Evolutionary conservation across 208 protist genomes (phyloP).

Genomic region (Acanthamoeba healyi): DNA sequence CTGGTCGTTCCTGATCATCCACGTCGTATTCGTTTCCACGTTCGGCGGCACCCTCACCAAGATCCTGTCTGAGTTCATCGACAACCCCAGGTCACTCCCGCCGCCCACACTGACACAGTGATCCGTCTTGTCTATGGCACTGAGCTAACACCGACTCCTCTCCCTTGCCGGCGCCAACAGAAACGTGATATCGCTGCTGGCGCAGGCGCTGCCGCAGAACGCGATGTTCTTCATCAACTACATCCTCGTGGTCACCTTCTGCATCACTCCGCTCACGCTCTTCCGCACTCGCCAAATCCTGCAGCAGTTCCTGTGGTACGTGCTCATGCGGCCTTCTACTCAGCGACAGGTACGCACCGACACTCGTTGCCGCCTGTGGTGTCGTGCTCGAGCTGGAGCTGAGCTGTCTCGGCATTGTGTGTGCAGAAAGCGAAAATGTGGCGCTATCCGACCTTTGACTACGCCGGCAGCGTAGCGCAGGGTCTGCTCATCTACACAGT

Average conservation of each 20-base stretch:
- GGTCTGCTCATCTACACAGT: constrained; percentile 47
- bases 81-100: constrained; percentile 19
- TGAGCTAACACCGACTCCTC: too few relatives aligned
- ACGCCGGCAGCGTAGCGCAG: constrained; percentile 9
- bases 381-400: too few relatives aligned
- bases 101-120: too few relatives aligned
- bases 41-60: constrained; percentile 41
- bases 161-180: background rate
- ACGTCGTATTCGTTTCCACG: constrained; percentile 57
- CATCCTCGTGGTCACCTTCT: constrained; percentile 44
- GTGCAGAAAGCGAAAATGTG: constrained; percentile 13
- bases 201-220: constrained; percentile 23
- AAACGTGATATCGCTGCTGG: constrained; percentile 5
- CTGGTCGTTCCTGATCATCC: constrained; percentile 34
- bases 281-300: constrained; percentile 51
- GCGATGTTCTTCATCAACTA: constrained; percentile 70
- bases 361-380: background rate
- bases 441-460: constrained; percentile 39
- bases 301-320: constrained; percentile 25
- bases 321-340: constrained; percentile 40
- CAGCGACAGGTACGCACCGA: background rate
- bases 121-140: too few relatives aligned
- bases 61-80: constrained; percentile 11
- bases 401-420: background rate
- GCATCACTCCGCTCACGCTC: constrained; percentile 41